Base-by-base conservation (phyloP, 306 rosid genomes). In the Dryas drummondii region DNA sequence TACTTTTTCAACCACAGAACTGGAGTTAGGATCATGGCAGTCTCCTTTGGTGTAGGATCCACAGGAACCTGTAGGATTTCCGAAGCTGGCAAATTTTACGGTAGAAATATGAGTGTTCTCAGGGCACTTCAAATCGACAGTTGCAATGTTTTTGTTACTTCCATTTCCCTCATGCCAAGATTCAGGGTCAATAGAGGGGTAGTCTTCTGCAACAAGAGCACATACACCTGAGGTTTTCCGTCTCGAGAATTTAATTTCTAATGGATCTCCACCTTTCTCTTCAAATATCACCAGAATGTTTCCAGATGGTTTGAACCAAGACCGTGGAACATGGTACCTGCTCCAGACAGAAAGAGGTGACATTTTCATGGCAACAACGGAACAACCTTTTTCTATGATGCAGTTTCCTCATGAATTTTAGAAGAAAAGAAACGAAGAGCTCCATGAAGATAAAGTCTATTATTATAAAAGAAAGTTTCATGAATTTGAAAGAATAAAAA, bases 311-410 rank as follows among this genome's bases (percentile, higher is more conserved):
- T 88, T 94, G 90, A 94, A 91, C 97, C 98, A 94, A 58, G 98
- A 91, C 72, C 97, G 79, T 52, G 98, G 98, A 83, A 94, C 91
- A 71, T 94, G 98, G 79, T 94, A 94, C 98, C 98, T 94, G 78
- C 45, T 64, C 55, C 79, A 78, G 16, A 59, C 79, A 75, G 66
- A 63, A 58, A 68, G 4, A 19, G 0, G 42, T 61, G 6, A 66
- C 42, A 46, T 44, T 59, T 44, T 66, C 44, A 52, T 54, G 27
- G 68, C 44, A 77, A 44, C 51, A 22, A 27, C 40, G 50, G 7
- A 13, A 27, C 16, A 22, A 9, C 26, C 11, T 61, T 52, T 48
- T 49, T 54, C 45, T 7, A 16, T 6, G 13, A 4, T 13, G n/a
- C 56, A 68, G 14, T 74, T 59, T 11, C n/a, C 45, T 55, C 6